phyloP scores from a whole-genome alignment of 73 alveolate genomes.

The Effrenium voratum region DNA sequence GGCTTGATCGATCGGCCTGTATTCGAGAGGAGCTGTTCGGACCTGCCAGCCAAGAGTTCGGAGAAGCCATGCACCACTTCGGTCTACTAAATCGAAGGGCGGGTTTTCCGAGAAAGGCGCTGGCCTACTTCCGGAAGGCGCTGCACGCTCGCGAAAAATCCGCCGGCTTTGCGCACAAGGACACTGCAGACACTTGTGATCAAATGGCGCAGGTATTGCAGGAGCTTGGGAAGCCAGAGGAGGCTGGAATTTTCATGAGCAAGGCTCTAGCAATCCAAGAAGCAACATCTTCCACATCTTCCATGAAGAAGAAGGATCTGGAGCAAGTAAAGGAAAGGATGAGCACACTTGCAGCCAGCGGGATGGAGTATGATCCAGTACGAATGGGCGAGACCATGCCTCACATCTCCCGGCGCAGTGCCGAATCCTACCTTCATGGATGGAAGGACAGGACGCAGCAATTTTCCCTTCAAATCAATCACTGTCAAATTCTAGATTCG shows the following conservation, averaged over 20 bases:
- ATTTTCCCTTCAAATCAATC: too few relatives aligned
- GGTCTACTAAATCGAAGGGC: not conserved
- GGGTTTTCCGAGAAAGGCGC: not conserved
- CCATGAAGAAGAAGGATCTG: not conserved
- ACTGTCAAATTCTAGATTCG: too few relatives aligned
- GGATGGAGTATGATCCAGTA: conserved; percentile 72
- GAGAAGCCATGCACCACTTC: conserved; percentile 68
- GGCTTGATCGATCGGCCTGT: conserved; percentile 73
- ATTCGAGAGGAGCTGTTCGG: conserved; percentile 62
- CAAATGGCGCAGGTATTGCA: conserved; percentile 45
- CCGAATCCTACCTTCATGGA: conserved; percentile 59
- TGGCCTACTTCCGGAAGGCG: conserved; percentile 48
- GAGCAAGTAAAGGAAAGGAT: conserved; percentile 11
- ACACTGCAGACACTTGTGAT: conserved; percentile 66
- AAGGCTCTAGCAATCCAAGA: conserved; percentile 49
- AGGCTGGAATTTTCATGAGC: conserved; percentile 64
- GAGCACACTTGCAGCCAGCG: conserved; percentile 29
- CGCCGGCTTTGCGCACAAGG: conserved; percentile 4
- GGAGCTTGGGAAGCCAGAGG: conserved; percentile 56
- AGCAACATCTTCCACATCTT: conserved; percentile 7
- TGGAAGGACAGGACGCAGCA: conserved; percentile 46
- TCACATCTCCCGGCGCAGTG: conserved; percentile 73
- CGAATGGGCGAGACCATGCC: conserved; percentile 57
- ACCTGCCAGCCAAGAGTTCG: conserved; percentile 24
- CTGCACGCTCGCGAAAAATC: conserved; percentile 51